Evolutionary conservation across 257 asterid genomes (phyloP).

Genomic region (Fraxinus americana): DNA sequence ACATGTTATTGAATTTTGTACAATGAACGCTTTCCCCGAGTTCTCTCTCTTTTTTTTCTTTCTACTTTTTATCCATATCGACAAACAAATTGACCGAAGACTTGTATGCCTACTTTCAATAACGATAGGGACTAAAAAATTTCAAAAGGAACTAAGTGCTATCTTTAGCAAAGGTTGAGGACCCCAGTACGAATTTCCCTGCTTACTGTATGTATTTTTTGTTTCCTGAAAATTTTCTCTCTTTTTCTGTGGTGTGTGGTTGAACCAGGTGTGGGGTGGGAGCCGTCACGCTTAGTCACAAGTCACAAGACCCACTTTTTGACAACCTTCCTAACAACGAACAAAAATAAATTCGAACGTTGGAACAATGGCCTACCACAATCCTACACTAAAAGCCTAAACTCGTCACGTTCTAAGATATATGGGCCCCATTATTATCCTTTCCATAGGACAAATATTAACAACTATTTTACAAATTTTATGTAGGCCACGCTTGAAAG

Average conservation of each 20-base stretch:
- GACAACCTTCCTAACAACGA: slow-evolving; percentile 21
- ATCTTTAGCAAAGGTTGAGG: too few species aligned
- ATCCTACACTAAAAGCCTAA: slow-evolving; percentile 27
- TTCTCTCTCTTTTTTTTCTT: too few species aligned
- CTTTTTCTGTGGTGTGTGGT: background rate
- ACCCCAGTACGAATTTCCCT: too few species aligned
- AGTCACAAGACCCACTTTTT: slow-evolving; percentile 29
- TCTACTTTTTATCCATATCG: too few species aligned
- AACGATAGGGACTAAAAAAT: too few species aligned
- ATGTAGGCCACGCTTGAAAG: background rate
- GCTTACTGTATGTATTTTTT: too few species aligned
- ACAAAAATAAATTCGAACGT: slow-evolving; percentile 51
- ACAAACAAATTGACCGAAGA: background rate
- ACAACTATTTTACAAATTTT: background rate
- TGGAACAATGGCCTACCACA: slow-evolving; percentile 49
- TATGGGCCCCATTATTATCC: slow-evolving; percentile 7
- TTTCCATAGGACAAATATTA: background rate
- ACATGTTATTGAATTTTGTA: too few species aligned
- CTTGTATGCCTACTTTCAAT: background rate
- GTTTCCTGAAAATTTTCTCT: background rate
- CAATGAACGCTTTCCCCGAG: too few species aligned
- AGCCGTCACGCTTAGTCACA: slow-evolving; percentile 4
- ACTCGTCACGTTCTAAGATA: slow-evolving; percentile 29
- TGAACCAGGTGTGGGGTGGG: background rate
- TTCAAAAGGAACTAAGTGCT: too few species aligned